phyloP scores from a whole-genome alignment of 768 basidiomycete genomes.

The Mycena capillaripes region DNA sequence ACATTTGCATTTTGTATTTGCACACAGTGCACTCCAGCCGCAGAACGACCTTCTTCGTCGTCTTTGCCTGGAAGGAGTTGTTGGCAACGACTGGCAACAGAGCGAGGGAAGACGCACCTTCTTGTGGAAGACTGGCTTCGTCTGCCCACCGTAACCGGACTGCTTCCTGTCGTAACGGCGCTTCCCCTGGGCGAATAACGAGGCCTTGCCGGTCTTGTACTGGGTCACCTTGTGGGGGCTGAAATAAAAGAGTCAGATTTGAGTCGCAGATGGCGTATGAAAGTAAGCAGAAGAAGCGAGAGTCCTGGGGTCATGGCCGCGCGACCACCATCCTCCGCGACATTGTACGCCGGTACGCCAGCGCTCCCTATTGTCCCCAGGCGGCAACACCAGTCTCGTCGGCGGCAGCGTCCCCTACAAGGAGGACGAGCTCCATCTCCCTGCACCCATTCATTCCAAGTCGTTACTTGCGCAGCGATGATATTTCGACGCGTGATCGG shows the following conservation, averaged over 20 bases:
- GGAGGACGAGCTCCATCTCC: too few species aligned
- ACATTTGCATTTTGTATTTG: slow-evolving; percentile 98
- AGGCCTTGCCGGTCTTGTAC: slow-evolving; percentile 99
- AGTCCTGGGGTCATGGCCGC: too few species aligned
- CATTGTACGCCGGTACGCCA: too few species aligned
- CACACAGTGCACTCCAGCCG: slow-evolving; percentile 97
- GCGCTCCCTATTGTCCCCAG: too few species aligned
- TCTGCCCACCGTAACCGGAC: slow-evolving; percentile 99
- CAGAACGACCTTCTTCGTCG: slow-evolving; percentile 99
- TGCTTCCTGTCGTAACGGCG: slow-evolving; percentile 99
- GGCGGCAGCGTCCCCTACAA: too few species aligned
- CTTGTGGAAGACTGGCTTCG: slow-evolving; percentile 99
- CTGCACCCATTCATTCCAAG: too few species aligned
- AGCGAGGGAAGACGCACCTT: slow-evolving; percentile 69
- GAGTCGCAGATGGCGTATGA: slow-evolving; percentile 12
- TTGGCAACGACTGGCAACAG: not conserved
- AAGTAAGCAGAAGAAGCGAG: not conserved
- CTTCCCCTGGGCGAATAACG: slow-evolving; percentile 98
- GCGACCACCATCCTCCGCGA: too few species aligned
- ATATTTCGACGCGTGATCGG: too few species aligned
- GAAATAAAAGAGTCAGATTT: slow-evolving; percentile 15
- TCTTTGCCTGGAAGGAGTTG: slow-evolving; percentile 78
- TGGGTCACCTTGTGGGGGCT: slow-evolving; percentile 99
- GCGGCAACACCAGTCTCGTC: too few species aligned
- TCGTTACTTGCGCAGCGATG: too few species aligned